Base-by-base conservation (phyloP, 441 rosid genomes). In the Brassica hybrid region DNA sequence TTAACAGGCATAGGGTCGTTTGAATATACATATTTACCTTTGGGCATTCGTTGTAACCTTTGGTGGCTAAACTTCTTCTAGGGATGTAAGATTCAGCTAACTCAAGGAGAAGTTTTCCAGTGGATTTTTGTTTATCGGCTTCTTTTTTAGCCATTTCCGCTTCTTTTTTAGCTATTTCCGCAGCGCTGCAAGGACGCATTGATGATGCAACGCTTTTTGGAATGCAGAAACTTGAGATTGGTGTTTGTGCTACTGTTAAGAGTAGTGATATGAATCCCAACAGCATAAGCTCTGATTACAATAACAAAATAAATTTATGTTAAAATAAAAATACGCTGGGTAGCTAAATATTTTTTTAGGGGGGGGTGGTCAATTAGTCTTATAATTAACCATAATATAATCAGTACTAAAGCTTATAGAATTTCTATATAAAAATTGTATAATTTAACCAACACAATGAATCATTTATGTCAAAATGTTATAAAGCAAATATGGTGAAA, bases 181-280 rank as follows among this genome's bases (percentile, higher is more conserved):
- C 68, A 13, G 38, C 25, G 7, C 84, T 82, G 69, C 95, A 93
- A 25, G 97, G 97, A 18, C 85, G 94, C 80, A 88, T 90, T 5
- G 82, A 79, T 66, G 82, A 56, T 0, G 87, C 90, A 10, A 54
- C 72, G 3, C 75, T 82, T 34, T 61, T 38, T 16, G 91, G 76
- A 64, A 93, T 84, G 69, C 98, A 93, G 4, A 91, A 86, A 1
- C 63, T 88, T n/a, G 94, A 84, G 65, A 93, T 91, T 34, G 11
- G 41, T 79, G 81, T 88, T 82, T 90, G 91, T 19, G 78, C 48
- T 10, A 78, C 78, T 7, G 94, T 87, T 19, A 93, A 83, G 62
- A 91, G 80, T 84, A 93, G 72, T 6, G 98, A 91, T 67, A 89
- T 84, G 86, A 93, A 93, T 54, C 97, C 97, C 83, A 90, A 19